A percentile compares a stretch with the other conserved stretches of the same genome.
These are phyloP conservation scores for Phaseolus coccineus DNA, from an alignment of 331 rosid genomes.

Conservation along the genomic window DNA sequence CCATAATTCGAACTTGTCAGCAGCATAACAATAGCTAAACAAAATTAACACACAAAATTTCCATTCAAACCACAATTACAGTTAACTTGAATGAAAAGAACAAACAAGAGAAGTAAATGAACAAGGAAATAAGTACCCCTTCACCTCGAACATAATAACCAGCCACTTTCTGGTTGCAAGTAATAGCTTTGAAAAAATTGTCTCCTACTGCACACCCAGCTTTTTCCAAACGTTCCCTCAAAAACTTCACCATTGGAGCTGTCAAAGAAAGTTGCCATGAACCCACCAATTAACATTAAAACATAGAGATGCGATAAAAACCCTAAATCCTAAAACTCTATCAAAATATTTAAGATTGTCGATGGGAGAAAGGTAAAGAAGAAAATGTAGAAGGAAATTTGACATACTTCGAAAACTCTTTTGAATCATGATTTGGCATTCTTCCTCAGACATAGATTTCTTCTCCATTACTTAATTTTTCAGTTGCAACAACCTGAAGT, in stretches of 20 bases:
- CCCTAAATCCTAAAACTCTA: constrained; percentile 35
- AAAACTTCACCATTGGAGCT: constrained; percentile 76
- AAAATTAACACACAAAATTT: neutral
- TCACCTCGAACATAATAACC: constrained; percentile 63
- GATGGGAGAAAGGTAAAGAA: neutral
- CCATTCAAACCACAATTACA: neutral
- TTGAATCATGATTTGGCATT: constrained; percentile 70
- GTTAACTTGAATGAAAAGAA: neutral
- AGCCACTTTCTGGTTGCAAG: constrained; percentile 49
- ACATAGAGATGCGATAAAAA: neutral
- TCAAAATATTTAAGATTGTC: neutral
- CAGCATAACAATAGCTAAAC: no score
- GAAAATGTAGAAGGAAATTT: neutral
- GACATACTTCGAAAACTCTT: constrained; percentile 66
- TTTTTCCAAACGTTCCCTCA: constrained; percentile 73
- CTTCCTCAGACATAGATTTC: constrained; percentile 45
- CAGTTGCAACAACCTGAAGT: neutral
- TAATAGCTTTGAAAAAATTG: constrained; percentile 61
- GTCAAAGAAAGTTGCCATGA: constrained; percentile 28
- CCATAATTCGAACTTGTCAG: neutral
- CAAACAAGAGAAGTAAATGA: neutral
- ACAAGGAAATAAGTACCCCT: constrained; percentile 59
- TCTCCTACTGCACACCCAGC: constrained; percentile 68
- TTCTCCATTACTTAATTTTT: constrained; percentile 38
- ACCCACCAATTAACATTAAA: neutral